These are phyloP conservation scores for Articulospora tetracladia DNA, from an alignment of 495 filamentous ascomycete genomes.

Conservation along the genomic window DNA sequence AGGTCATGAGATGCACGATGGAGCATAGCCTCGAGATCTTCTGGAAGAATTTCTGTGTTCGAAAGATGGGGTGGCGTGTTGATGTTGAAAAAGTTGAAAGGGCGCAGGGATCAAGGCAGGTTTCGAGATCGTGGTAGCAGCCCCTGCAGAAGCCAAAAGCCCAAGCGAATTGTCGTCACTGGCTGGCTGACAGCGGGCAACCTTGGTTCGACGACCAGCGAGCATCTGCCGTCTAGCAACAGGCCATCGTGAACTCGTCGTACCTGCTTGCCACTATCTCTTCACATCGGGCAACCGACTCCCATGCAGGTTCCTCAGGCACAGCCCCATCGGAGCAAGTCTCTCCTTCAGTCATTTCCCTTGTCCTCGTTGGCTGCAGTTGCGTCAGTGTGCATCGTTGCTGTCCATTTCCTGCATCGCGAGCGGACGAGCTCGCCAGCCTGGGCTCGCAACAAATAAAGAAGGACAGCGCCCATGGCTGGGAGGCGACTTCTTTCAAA, in stretches of 20 bases:
- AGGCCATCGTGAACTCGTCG: background rate
- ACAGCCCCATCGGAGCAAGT: background rate
- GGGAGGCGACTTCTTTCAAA: constrained; percentile 25
- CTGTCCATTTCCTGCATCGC: background rate
- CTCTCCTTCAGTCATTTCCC: background rate
- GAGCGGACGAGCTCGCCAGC: background rate
- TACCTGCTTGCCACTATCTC: background rate
- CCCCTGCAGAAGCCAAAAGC: background rate
- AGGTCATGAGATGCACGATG: background rate
- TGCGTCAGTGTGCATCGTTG: constrained; percentile 13
- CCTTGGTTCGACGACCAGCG: background rate
- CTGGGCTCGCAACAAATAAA: constrained; percentile 18
- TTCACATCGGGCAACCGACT: background rate
- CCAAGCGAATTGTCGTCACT: background rate
- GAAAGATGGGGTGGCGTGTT: background rate
- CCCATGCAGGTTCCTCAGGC: constrained; percentile 6
- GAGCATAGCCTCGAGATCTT: background rate
- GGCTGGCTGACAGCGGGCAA: background rate
- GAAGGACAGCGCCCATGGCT: constrained; percentile 10
- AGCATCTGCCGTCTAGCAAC: background rate
- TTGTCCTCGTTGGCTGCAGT: background rate
- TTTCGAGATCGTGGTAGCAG: background rate
- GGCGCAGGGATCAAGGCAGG: background rate
- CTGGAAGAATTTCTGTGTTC: background rate
- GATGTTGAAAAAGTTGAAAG: background rate